Evolutionary conservation across 805 yeast genomes (phyloP), one percentile per base, ranked within the genome.

Genomic region (Myxozyma monticola): DNA sequence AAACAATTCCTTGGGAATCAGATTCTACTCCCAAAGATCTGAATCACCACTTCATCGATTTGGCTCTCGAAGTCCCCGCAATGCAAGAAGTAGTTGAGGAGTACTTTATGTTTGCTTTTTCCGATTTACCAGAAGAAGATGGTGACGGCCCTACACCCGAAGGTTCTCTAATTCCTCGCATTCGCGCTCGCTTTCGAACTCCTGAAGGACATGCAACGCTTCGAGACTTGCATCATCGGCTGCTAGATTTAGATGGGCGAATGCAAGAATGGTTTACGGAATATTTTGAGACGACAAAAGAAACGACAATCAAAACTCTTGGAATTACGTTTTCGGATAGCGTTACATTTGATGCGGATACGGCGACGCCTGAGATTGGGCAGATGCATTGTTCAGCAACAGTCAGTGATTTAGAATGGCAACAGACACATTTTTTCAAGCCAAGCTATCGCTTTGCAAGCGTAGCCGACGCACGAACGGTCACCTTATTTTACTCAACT

Each of bases 1-100:
- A 43, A 28, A n/a, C 46, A 12, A 21, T 51, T 12, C 52, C 56
- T 12, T 47, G 45, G 45, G n/a, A n/a, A n/a, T n/a, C n/a, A n/a
- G 22, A 38, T 17, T 24, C 5, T 17, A 29, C 34, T 21, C 24
- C 6, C n/a, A 39, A 37, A 8, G 18, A 38, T 14, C 18, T 43
- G 10, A 22, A 28, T 10, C 45, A 43, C 14, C 17, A 22, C n/a
- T 21, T 48, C 10, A 30, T 47, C 2, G 56, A 51, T 47, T 26
- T 47, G 18, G 24, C 41, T 18, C 35, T 42, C n/a, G 49, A 43
- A 12, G 10, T 51, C 7, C 56, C 56, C 2, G 47, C 33, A 10
- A 28, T 28, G 14, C 31, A 36, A 18, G 48, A 45, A 17, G 3
- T 14, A 14, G 8, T 40, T 12, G 42, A 46, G 10, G 34, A 30